These are phyloP conservation scores for Fusarium sacchari DNA, from an alignment of 2,329 filamentous ascomycete genomes.

Conservation along the genomic window DNA sequence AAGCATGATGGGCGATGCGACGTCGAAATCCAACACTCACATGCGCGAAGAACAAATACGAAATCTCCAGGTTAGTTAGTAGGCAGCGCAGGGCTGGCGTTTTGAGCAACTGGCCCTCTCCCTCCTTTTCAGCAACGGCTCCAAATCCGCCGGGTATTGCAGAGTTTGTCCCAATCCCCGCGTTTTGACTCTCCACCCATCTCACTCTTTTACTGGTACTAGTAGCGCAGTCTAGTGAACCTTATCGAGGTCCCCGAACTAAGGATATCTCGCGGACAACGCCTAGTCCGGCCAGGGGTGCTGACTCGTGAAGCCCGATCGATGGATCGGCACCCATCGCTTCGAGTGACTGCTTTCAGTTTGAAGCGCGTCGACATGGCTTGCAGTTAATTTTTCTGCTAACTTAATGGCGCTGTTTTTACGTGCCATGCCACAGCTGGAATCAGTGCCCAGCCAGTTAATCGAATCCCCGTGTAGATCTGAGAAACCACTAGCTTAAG, in stretches of 20 bases:
- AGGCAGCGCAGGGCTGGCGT: not conserved
- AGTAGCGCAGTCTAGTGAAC: not conserved
- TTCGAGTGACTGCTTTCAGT: not conserved
- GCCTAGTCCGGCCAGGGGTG: not conserved
- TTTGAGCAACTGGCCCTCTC: not conserved
- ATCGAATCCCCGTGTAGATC: not conserved
- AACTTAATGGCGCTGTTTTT: not conserved
- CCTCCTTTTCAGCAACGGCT: not conserved
- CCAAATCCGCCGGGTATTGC: not conserved
- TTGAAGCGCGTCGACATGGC: not conserved
- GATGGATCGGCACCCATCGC: not conserved
- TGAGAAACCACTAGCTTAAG: not conserved
- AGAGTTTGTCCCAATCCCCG: not conserved
- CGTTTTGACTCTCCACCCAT: not conserved
- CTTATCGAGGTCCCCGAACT: not conserved
- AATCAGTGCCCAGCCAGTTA: not conserved
- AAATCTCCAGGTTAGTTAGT: too few species aligned
- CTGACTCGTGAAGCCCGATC: not conserved
- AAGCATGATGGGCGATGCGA: slow-evolving; percentile 6
- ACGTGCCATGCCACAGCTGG: not conserved
- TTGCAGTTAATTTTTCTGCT: not conserved
- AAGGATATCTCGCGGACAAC: not conserved
- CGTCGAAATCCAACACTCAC: not conserved
- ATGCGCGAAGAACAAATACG: not conserved
- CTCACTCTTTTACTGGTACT: not conserved